A percentile compares a stretch with the other conserved stretches of the same genome.
phyloP scores from a whole-genome alignment of 768 basidiomycete species.

The Mycena floridula region DNA sequence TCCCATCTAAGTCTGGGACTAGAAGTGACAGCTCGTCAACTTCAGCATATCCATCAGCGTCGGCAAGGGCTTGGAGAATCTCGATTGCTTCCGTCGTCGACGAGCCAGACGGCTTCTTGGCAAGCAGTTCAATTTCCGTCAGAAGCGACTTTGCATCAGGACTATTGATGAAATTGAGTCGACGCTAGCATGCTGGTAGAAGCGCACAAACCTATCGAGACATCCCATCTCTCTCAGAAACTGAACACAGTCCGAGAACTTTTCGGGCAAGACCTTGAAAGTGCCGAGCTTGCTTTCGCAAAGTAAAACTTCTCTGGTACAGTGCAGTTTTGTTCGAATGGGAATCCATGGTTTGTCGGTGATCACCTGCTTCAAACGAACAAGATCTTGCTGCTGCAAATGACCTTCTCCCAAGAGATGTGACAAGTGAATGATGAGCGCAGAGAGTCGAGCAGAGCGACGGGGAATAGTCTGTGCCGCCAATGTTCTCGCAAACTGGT shows the following conservation, averaged over 20 bases:
- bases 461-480: too few relatives aligned
- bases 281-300: too few relatives aligned
- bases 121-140: too few relatives aligned
- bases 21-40: constrained; percentile 21
- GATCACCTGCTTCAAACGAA: constrained; percentile 12
- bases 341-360: constrained; percentile 28
- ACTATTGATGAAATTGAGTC: too few relatives aligned
- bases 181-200: not conserved
- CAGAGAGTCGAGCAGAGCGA: too few relatives aligned
- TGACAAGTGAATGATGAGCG: constrained; percentile 1
- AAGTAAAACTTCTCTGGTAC: too few relatives aligned
- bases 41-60: constrained; percentile 12
- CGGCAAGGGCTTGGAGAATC: not conserved
- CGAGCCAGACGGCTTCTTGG: too few relatives aligned
- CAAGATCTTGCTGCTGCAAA: constrained; percentile 7
- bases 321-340: constrained; percentile 5
- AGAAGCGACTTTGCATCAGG: too few relatives aligned
- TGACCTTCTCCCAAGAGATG: not conserved
- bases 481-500: too few relatives aligned
- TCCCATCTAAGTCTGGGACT: constrained; percentile 25
- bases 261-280: too few relatives aligned
- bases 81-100: not conserved
- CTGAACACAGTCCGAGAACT: not conserved
- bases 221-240: constrained; percentile 4
- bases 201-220: not conserved